A percentile compares a stretch with the other conserved stretches of the same genome.
phyloP scores from a whole-genome alignment of 306 rosid genomes.

The Potentilla sterilis region DNA sequence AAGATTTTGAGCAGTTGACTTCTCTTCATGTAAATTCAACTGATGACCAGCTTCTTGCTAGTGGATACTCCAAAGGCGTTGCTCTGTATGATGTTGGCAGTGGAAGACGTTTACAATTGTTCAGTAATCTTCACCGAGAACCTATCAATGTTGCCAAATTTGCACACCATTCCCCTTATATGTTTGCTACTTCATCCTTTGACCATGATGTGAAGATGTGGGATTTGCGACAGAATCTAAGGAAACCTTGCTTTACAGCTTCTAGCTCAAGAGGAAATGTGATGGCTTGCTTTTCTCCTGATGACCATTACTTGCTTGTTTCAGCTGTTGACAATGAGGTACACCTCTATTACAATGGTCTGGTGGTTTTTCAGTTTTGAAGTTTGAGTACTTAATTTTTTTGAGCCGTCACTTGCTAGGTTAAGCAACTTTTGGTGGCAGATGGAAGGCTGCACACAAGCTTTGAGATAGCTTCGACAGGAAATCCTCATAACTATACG shows the following conservation, averaged over 20 bases:
- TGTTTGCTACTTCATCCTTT: conserved; percentile 76
- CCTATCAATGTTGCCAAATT: conserved; percentile 76
- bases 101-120: conserved; percentile 60
- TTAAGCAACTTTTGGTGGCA: conserved; percentile 62
- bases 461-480: conserved; percentile 66
- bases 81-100: conserved; percentile 64
- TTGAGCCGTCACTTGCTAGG: conserved; percentile 38
- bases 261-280: conserved; percentile 75
- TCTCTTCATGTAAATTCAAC: conserved; percentile 71
- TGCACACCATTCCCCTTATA: conserved; percentile 61
- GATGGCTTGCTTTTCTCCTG: conserved; percentile 86
- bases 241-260: conserved; percentile 59
- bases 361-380: conserved; percentile 4
- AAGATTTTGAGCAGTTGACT: conserved; percentile 67
- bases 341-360: conserved; percentile 7
- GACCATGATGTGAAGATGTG: conserved; percentile 81
- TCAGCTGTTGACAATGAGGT: conserved; percentile 86
- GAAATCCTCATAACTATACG: conserved; percentile 71
- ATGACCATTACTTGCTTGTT: conserved; percentile 64
- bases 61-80: conserved; percentile 72
- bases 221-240: conserved; percentile 75
- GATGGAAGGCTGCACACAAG: conserved; percentile 78
- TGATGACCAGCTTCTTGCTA: conserved; percentile 68
- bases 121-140: conserved; percentile 67
- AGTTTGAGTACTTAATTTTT: conserved; percentile 26